Evolutionary conservation across 1,284 basidiomycete genomes (phyloP).

Genomic region (Xerocomus cyaneibrunnescens): DNA sequence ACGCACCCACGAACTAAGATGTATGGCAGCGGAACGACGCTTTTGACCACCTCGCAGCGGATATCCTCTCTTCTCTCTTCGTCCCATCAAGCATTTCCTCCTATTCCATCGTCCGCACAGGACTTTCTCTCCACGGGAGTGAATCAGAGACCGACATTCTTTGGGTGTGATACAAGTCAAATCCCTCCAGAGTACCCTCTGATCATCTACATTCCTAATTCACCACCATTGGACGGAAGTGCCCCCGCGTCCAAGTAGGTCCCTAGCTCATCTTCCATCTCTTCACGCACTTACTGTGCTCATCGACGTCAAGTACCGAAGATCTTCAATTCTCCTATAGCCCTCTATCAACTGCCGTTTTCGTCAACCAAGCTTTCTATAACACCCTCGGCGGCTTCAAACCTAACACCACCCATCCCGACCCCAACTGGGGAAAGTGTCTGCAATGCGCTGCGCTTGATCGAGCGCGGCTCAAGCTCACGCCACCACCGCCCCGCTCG

Average conservation of each 20-base stretch:
- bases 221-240: conserved; percentile 57
- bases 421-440: conserved; percentile 41
- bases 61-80: conserved; percentile 46
- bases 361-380: conserved; percentile 53
- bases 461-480: conserved; percentile 37
- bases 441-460: conserved; percentile 46
- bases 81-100: conserved; percentile 62
- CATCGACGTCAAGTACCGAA: conserved; percentile 38
- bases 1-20: neutral
- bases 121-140: conserved; percentile 64
- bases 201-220: conserved; percentile 63
- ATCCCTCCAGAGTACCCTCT: conserved; percentile 54
- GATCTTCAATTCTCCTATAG: conserved; percentile 51
- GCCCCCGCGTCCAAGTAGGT: conserved; percentile 60
- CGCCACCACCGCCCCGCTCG: conserved; percentile 22
- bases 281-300: neutral
- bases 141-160: conserved; percentile 71
- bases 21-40: conserved; percentile 47
- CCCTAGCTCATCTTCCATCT: neutral
- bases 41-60: conserved; percentile 42
- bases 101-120: conserved; percentile 51
- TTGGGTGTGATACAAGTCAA: conserved; percentile 64
- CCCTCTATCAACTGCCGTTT: conserved; percentile 43
- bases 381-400: conserved; percentile 57
- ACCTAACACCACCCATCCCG: conserved; percentile 41